A percentile compares a stretch with the other conserved stretches of the same genome.
Evolutionary conservation across 306 rosid genomes (phyloP).

Genomic region (Castanospermum australe): DNA sequence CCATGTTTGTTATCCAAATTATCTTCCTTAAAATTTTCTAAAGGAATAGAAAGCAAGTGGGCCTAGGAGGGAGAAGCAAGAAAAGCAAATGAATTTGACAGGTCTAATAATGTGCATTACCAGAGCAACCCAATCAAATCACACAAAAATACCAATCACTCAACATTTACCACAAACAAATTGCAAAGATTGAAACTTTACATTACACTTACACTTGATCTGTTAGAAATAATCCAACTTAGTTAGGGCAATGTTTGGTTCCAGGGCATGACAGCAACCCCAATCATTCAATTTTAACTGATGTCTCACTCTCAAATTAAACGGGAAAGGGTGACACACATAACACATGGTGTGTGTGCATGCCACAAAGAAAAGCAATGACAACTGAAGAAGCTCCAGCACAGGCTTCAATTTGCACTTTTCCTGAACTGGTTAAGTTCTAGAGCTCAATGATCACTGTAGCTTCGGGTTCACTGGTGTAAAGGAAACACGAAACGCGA

Average conservation of each 20-base stretch:
- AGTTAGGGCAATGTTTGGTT: not conserved
- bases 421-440: not conserved
- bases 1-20: not conserved
- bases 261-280: not conserved
- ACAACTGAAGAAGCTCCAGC: too few relatives aligned
- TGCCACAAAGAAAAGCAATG: not conserved
- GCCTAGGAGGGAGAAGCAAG: not conserved
- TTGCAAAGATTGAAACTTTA: not conserved
- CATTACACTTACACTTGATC: not conserved
- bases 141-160: not conserved
- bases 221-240: not conserved
- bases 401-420: too few relatives aligned
- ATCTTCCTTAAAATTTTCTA: not conserved
- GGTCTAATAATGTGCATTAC: constrained; percentile 37
- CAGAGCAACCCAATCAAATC: constrained; percentile 58
- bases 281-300: not conserved
- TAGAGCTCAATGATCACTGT: not conserved
- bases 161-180: not conserved
- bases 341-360: too few relatives aligned
- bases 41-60: not conserved
- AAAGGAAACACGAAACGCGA: too few relatives aligned
- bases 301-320: not conserved
- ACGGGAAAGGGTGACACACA: not conserved
- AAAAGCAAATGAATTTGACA: constrained; percentile 6
- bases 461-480: too few relatives aligned